phyloP scores from a whole-genome alignment of 2,329 filamentous ascomycete genomes.

The Botrytis porri region DNA sequence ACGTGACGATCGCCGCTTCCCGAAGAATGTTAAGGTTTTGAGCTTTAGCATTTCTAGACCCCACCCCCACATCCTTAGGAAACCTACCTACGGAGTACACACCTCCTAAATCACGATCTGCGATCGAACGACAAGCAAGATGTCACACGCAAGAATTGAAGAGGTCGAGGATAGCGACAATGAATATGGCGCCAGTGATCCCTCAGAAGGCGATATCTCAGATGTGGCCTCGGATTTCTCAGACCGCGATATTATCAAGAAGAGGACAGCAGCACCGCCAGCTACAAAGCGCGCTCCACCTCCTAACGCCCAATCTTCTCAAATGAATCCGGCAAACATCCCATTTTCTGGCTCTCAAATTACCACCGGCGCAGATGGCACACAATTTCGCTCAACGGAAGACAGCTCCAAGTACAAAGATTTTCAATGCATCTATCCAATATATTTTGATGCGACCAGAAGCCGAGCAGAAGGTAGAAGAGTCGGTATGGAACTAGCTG shows the following conservation, averaged over 20 bases:
- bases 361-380: conserved; percentile 38
- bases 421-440: conserved; percentile 88
- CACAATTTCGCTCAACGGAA: conserved; percentile 41
- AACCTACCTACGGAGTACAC: not conserved
- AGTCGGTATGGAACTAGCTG: conserved; percentile 68
- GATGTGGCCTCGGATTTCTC: conserved; percentile 59
- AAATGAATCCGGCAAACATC: conserved; percentile 42
- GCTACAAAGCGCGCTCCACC: conserved; percentile 31
- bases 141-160: conserved; percentile 88
- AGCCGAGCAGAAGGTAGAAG: conserved; percentile 77
- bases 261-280: conserved; percentile 16
- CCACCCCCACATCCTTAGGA: conserved; percentile 15
- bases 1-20: conserved; percentile 2
- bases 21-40: not conserved
- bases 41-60: conserved; percentile 5
- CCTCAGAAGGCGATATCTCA: conserved; percentile 78
- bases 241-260: conserved; percentile 42
- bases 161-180: conserved; percentile 79
- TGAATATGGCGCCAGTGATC: conserved; percentile 57
- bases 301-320: conserved; percentile 39
- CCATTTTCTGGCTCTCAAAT: conserved; percentile 41
- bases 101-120: conserved; percentile 7
- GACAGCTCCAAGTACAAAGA: conserved; percentile 62
- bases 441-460: conserved; percentile 85
- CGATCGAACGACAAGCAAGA: conserved; percentile 40